Evolutionary conservation across 306 rosid genomes (phyloP).

Genomic region (Glycine soja): DNA sequence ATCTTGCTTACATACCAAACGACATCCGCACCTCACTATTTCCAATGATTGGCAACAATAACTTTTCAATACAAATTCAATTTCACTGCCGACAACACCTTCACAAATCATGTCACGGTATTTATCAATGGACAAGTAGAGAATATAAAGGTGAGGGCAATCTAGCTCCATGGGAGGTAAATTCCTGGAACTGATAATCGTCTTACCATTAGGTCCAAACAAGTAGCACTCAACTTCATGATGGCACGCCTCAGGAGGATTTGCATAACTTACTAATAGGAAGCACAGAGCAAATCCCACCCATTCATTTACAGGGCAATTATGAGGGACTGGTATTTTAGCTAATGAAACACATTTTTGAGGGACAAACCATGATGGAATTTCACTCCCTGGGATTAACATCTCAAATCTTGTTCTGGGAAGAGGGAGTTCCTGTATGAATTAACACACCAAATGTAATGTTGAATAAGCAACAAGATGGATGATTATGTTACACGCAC

Average conservation of each 20-base stretch:
- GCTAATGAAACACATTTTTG: constrained; percentile 38
- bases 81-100: constrained; percentile 28
- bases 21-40: constrained; percentile 40
- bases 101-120: constrained; percentile 21
- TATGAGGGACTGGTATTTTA: constrained; percentile 25
- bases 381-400: constrained; percentile 48
- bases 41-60: constrained; percentile 11
- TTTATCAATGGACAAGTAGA: constrained; percentile 38
- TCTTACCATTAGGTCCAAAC: constrained; percentile 38
- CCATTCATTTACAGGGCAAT: constrained; percentile 40
- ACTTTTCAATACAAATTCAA: constrained; percentile 44
- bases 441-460: constrained; percentile 15
- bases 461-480: constrained; percentile 16
- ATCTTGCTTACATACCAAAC: constrained; percentile 51
- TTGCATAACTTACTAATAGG: constrained; percentile 35
- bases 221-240: constrained; percentile 41
- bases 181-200: not conserved
- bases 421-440: not conserved
- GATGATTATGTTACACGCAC: constrained; percentile 1
- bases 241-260: not conserved
- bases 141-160: constrained; percentile 47
- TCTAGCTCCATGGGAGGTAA: constrained; percentile 43
- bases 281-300: constrained; percentile 54
- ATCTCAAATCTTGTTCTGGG: constrained; percentile 43
- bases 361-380: constrained; percentile 50